Evolutionary conservation across 495 filamentous ascomycete genomes (phyloP).

Genomic region (Elaphomyces granulatus): DNA sequence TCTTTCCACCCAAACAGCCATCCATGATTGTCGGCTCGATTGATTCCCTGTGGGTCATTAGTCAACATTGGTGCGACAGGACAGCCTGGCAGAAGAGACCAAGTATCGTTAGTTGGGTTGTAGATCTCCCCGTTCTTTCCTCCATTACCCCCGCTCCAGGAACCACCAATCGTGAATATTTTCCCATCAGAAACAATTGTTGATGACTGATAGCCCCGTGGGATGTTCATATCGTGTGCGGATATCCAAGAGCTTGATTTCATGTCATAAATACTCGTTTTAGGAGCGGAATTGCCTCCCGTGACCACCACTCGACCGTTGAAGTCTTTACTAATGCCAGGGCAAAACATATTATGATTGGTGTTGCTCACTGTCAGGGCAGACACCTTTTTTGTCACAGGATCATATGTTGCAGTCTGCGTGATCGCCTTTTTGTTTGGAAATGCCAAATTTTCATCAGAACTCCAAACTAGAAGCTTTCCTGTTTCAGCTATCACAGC

Average conservation of each 20-base stretch:
- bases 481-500: constrained; percentile 21
- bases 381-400: constrained; percentile 16
- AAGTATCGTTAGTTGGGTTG: constrained; percentile 21
- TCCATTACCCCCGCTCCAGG: constrained; percentile 32
- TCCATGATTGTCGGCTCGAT: constrained; percentile 39
- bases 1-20: constrained; percentile 51
- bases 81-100: constrained; percentile 23
- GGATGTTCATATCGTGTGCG: constrained; percentile 28
- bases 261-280: constrained; percentile 35
- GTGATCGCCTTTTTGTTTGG: constrained; percentile 14
- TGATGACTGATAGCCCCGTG: constrained; percentile 43
- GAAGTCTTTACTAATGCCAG: constrained; percentile 37
- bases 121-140: constrained; percentile 45
- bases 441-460: constrained; percentile 23
- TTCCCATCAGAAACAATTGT: constrained; percentile 38
- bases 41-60: constrained; percentile 29
- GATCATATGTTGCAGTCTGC: constrained; percentile 26
- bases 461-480: constrained; percentile 30
- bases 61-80: constrained; percentile 36
- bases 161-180: constrained; percentile 47
- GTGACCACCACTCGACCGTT: constrained; percentile 39
- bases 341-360: constrained; percentile 49
- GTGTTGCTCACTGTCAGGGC: constrained; percentile 30
- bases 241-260: constrained; percentile 18
- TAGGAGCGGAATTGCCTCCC: constrained; percentile 31